Evolutionary conservation across 805 yeast genomes (phyloP), one percentile per base, ranked within the genome.

Genomic region (Candida palmyrensis): DNA sequence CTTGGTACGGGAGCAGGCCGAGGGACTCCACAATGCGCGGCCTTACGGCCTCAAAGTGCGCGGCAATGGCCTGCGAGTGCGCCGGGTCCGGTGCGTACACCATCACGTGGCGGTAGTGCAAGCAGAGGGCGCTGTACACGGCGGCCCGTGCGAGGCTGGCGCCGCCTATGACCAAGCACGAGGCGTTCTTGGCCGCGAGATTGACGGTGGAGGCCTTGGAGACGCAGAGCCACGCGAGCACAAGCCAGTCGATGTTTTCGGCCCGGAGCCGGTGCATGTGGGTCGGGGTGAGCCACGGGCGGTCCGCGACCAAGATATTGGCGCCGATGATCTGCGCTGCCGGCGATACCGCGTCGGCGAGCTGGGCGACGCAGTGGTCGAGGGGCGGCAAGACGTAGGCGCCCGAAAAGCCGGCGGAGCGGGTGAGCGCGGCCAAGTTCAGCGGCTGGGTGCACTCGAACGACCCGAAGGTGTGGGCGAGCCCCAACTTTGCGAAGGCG

Each of bases 221-320:
- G 17, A 23, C 19, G 20, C 40, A 26, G 5, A 36, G 29, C 9
- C 30, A 18, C 13, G 39, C 29, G 12, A 45, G 33, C 16, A 42
- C 48, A 14, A 42, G 28, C 48, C 50, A 45, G 32, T 43, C 48
- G 18, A 47, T 43, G 33, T 45, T 45, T 21, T 43, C 44, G 6
- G 48, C 50, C n/a, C 38, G 24, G 6, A 35, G 35, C 9, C 32
- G 15, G 8, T 34, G 15, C 5, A 44, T 25, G 18, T 40, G 31
- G 25, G 39, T 24, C 18, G 45, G 46, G 18, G 40, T 32, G 6
- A 32, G 29, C 9, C 18, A 15, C 14, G 30, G 19, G 20, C 47
- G 31, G 12, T 38, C 37, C 4, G 47, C 38, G 13, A 43, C 17
- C 3, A 45, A 33, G 10, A 40, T 32, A 27, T 40, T 41, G 18